phyloP scores from a whole-genome alignment of 192 early-diverging fungal species.

The Globomyces pollinis-pini region DNA sequence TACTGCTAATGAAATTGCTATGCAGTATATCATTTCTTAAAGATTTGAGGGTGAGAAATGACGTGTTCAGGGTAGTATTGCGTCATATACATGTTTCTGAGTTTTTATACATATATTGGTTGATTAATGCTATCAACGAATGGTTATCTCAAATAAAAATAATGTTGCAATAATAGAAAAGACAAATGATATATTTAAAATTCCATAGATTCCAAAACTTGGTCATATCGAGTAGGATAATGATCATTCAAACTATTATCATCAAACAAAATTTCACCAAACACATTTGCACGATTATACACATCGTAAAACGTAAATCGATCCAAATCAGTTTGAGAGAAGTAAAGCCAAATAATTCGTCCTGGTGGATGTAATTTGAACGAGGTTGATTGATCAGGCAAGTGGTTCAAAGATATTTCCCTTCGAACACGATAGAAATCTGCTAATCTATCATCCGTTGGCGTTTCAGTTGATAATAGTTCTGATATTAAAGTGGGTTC shows the following conservation, averaged over 20 bases:
- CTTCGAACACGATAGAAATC: constrained; percentile 10
- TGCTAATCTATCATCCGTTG: background rate
- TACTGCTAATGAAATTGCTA: no score
- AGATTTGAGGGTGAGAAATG: no score
- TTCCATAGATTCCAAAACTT: background rate
- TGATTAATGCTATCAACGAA: no score
- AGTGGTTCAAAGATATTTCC: constrained; percentile 11
- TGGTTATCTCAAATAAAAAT: no score
- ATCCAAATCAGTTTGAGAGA: constrained; percentile 6
- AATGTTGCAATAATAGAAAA: no score
- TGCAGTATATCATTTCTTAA: no score
- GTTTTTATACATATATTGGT: no score
- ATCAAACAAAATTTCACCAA: constrained; percentile 31
- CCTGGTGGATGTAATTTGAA: constrained; percentile 31
- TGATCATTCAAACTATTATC: constrained; percentile 5
- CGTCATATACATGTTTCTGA: no score
- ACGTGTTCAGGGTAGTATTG: no score
- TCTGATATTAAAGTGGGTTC: constrained; percentile 54
- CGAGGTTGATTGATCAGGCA: constrained; percentile 7
- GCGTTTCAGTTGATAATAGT: constrained; percentile 14
- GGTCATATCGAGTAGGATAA: background rate
- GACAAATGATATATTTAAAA: no score
- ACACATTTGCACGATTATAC: constrained; percentile 12
- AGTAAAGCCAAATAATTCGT: constrained; percentile 24
- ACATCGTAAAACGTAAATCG: constrained; percentile 14